A percentile compares a stretch with the other conserved stretches of the same genome.
phyloP scores from a whole-genome alignment of 352 stramenopile species.

The Phytopythium montanum region DNA sequence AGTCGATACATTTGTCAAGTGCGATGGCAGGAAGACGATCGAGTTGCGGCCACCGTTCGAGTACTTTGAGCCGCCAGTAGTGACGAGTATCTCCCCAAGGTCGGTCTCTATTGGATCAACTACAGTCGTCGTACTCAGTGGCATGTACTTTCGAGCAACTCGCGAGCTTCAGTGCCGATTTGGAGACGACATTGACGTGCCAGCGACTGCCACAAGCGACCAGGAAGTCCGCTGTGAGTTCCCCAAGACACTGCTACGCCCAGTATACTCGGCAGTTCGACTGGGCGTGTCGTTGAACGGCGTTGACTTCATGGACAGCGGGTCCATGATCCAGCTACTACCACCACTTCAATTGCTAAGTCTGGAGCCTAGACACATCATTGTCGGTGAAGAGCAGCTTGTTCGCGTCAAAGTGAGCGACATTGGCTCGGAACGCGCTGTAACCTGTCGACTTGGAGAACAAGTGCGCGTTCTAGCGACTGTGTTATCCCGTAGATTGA shows the following conservation, averaged over 20 bases:
- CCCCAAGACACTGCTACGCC: conserved; percentile 10
- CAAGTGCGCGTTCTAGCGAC: conserved; percentile 8
- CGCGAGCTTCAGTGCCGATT: conserved; percentile 22
- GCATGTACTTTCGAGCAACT: conserved; percentile 16
- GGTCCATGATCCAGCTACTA: conserved; percentile 18
- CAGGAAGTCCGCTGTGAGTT: conserved; percentile 23
- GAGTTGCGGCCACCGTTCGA: conserved; percentile 23
- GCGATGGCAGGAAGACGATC: conserved; percentile 18
- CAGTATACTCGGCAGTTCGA: conserved; percentile 15
- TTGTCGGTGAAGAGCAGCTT: conserved; percentile 20
- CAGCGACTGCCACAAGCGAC: conserved; percentile 14
- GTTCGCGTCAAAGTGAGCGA: conserved; percentile 20
- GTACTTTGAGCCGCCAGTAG: conserved; percentile 22
- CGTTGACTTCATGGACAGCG: conserved; percentile 25
- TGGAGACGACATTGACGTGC: conserved; percentile 7
- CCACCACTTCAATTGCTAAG: conserved; percentile 22
- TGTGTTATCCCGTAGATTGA: conserved; percentile 18
- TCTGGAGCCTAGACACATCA: conserved; percentile 22
- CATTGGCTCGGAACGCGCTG: conserved; percentile 10
- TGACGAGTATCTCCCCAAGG: conserved; percentile 15
- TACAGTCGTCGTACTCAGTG: conserved; percentile 18
- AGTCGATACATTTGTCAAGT: conserved; percentile 25
- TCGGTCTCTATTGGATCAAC: conserved; percentile 15
- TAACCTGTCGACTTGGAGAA: conserved; percentile 37
- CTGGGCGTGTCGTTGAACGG: conserved; percentile 32